Conservation (phyloP, 2,329 filamentous ascomycete species). For the Xylaria sp. region DNA sequence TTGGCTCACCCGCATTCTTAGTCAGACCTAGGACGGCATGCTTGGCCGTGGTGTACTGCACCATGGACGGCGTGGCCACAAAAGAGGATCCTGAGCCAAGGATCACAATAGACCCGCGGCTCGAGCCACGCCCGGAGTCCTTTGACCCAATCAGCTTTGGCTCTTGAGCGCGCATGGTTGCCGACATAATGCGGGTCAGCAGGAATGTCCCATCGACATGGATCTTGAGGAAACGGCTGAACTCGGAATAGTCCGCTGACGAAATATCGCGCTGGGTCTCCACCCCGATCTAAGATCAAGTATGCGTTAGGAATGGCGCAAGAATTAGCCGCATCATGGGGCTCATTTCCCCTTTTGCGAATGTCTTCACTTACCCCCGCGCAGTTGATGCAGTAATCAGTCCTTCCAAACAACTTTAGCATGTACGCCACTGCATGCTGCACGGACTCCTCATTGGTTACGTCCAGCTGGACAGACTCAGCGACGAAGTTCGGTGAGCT, state of each 20-base stretch:
- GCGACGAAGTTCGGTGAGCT: background rate
- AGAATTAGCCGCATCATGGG: background rate
- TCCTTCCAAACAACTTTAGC: slow-evolving; percentile 26
- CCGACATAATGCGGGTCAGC: slow-evolving; percentile 15
- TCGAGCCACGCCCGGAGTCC: slow-evolving; percentile 12
- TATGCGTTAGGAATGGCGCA: background rate
- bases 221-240: slow-evolving; percentile 26
- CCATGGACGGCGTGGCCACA: background rate
- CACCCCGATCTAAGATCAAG: slow-evolving; percentile 10
- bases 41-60: slow-evolving; percentile 34
- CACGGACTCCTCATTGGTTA: background rate
- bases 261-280: slow-evolving; percentile 1
- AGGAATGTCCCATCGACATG: slow-evolving; percentile 35
- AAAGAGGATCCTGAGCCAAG: slow-evolving; percentile 33
- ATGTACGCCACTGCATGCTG: background rate
- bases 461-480: background rate
- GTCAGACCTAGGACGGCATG: slow-evolving; percentile 10
- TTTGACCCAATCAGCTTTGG: background rate
- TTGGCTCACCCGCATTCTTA: slow-evolving; percentile 24
- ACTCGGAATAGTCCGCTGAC: slow-evolving; percentile 15
- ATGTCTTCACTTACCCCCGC: slow-evolving; percentile 10
- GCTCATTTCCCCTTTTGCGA: background rate
- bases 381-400: slow-evolving; percentile 38
- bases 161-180: slow-evolving; percentile 35
- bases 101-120: slow-evolving; percentile 34